Evolutionary conservation across 208 protist genomes (phyloP), one percentile per base, ranked within the genome.

Genomic region (Endotrypanum monterogeii): DNA sequence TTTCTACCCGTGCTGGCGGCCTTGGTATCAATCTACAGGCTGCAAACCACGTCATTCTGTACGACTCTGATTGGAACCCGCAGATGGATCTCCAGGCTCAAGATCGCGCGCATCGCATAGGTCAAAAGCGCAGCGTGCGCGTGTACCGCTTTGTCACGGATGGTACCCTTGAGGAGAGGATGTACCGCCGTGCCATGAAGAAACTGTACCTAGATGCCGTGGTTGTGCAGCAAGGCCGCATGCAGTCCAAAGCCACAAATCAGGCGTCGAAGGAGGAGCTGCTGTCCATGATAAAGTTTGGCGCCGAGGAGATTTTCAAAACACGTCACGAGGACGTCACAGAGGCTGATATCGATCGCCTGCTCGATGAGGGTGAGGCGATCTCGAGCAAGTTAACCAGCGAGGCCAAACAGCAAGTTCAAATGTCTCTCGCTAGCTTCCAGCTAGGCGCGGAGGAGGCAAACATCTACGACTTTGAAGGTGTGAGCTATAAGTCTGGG

Each of bases 41-140:
- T 11, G 99, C 99, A 3, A 99, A 99, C 79, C 94, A 98, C 52
- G 99, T 99, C 57, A 97, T 99, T 72, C 81, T 99, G 39, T 99
- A 98, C 83, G 99, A 99, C 88, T 95, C 85, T 7, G 99, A 99
- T 82, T 99, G 98, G 98, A 99, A 99, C 83, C 97, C 97, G 60
- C 97, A 99, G 87, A 98, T 98, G 87, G 99, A 99, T 83, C 78
- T 99, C 57, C 99, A 99, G 81, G 99, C 99, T 9, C 95, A 99
- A 84, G 98, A 99, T 78, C 87, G 99, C 44, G 98, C 98, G 32
- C 99, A 99, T 84, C 94, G 99, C 71, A 99, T 99, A 78, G 98
- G 99, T 32, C 99, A 99, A 80, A 99, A 92, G 61, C 98, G 98
- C 57, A 95, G 90, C 39, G 99, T 99, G 0, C 97, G 89, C 28